Evolutionary conservation across 75 land plant genomes (phyloP).

Genomic region (Cupressus sempervirens): DNA sequence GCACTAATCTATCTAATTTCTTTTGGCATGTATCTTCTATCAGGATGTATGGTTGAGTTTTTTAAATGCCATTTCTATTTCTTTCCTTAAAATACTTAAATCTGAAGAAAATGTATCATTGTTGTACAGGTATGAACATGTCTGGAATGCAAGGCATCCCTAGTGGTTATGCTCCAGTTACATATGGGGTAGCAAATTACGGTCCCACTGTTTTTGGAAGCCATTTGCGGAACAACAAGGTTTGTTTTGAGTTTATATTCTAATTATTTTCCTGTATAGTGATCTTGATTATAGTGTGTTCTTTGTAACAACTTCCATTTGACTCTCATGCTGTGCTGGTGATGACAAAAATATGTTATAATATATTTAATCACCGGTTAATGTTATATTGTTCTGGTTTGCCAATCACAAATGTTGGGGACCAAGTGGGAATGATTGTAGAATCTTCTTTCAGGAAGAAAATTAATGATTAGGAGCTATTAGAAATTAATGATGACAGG

Average conservation of each 20-base stretch:
- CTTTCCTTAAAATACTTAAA: neutral
- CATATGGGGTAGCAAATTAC: conserved; percentile 39
- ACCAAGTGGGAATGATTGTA: neutral
- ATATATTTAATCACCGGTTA: neutral
- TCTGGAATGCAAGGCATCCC: conserved; percentile 41
- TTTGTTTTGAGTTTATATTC: conserved; percentile 8
- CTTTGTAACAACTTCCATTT: neutral
- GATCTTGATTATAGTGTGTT: neutral
- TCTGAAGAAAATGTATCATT: neutral
- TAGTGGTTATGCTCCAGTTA: conserved; percentile 25
- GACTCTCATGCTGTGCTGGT: neutral
- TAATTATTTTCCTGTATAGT: neutral
- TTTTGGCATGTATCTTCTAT: neutral
- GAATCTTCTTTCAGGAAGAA: neutral
- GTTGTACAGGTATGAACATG: conserved; percentile 33
- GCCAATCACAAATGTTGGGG: neutral
- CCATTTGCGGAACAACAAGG: conserved; percentile 48
- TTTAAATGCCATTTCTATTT: neutral
- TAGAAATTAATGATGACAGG: neutral
- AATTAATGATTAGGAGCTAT: neutral
- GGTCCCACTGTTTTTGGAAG: conserved; percentile 51
- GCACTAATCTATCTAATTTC: neutral
- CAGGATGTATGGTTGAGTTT: neutral
- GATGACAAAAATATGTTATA: neutral
- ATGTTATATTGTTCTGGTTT: neutral